Percentiles rank a stretch among this genome's conserved stretches.
Conservation (phyloP, 208 protist species). For the Trypanosoma lewisi region DNA sequence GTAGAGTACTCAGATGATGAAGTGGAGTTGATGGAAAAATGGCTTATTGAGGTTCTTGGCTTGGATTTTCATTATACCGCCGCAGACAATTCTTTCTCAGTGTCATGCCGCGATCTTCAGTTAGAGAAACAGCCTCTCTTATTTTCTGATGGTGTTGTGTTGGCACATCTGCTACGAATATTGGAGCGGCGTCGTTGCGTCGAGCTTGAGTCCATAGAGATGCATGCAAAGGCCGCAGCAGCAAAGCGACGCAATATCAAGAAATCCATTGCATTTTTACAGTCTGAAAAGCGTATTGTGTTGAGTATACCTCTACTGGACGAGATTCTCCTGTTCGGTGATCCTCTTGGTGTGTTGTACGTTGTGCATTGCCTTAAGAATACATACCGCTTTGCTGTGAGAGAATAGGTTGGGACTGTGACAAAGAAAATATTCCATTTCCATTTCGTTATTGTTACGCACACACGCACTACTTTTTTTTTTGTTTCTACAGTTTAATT, state of each 20-base stretch:
- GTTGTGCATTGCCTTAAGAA: constrained; percentile 36
- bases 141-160: constrained; percentile 77
- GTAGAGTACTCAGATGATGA: constrained; percentile 9
- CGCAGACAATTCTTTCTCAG: constrained; percentile 41
- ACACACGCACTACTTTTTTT: not conserved
- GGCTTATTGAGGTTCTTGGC: constrained; percentile 50
- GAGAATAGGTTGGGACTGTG: not conserved
- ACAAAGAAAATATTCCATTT: not conserved
- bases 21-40: constrained; percentile 24
- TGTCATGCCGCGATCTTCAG: constrained; percentile 18
- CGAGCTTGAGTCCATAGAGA: constrained; percentile 57
- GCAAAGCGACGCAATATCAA: constrained; percentile 78
- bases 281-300: constrained; percentile 34
- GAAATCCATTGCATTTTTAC: constrained; percentile 65
- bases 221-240: constrained; percentile 36
- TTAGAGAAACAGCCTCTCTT: constrained; percentile 31
- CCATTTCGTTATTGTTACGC: not conserved
- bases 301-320: constrained; percentile 45
- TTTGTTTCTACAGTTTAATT: too few species aligned
- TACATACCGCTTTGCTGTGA: constrained; percentile 27
- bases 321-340: constrained; percentile 51
- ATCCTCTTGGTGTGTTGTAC: constrained; percentile 37
- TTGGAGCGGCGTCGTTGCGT: constrained; percentile 68
- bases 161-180: constrained; percentile 52
- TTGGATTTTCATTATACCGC: constrained; percentile 44